phyloP scores from a whole-genome alignment of 495 filamentous ascomycete species.

The Rhypophila decipiens region DNA sequence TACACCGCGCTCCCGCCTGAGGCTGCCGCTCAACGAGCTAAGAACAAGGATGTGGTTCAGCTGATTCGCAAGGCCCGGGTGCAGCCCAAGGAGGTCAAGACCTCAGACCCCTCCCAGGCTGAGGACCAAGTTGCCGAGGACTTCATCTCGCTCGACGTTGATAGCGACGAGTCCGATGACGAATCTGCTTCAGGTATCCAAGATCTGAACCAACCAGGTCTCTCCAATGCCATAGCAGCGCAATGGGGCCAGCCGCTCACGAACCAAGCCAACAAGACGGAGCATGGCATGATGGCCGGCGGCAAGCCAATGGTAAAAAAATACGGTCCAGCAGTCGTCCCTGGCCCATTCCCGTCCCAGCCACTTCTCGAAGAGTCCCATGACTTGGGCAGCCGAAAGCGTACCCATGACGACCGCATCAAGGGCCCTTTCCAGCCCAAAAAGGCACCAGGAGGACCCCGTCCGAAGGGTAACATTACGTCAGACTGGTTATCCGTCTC shows the following conservation, averaged over 20 bases:
- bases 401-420: conserved; percentile 63
- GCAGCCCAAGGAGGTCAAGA: conserved; percentile 39
- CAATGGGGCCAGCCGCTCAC: no score
- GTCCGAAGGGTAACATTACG: no score
- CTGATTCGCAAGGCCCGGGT: conserved; percentile 80
- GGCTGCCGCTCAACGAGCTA: conserved; percentile 47
- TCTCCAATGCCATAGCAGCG: no score
- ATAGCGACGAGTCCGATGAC: conserved; percentile 39
- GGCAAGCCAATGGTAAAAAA: background rate
- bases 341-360: background rate
- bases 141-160: no score
- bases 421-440: conserved; percentile 43
- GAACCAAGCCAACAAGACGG: background rate
- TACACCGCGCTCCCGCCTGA: conserved; percentile 79
- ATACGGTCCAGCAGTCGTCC: background rate
- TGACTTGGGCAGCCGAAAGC: conserved; percentile 44
- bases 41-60: conserved; percentile 77
- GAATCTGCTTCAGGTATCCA: background rate
- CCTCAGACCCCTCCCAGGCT: conserved; percentile 48
- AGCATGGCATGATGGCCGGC: no score
- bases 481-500: no score
- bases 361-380: background rate
- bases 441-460: no score
- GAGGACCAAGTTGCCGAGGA: conserved; percentile 84
- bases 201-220: background rate